phyloP scores from a whole-genome alignment of 2,329 filamentous ascomycete genomes.

The Seiridium unicorne region DNA sequence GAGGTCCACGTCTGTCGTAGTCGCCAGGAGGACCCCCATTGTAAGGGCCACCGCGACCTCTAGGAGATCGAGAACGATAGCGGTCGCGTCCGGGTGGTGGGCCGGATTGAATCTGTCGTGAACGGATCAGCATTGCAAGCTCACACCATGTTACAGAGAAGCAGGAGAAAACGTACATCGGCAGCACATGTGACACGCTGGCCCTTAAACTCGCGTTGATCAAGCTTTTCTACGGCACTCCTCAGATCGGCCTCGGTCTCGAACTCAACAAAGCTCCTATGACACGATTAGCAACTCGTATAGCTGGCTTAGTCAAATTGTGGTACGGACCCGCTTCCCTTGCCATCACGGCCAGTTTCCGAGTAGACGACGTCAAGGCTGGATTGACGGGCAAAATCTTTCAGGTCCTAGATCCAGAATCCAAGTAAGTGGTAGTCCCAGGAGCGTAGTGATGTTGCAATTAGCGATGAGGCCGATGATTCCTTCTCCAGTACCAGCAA shows the following conservation, averaged over 20 bases:
- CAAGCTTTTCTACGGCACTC: constrained; percentile 91
- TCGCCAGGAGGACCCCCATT: constrained; percentile 44
- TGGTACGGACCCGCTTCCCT: constrained; percentile 79
- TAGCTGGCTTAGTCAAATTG: not conserved
- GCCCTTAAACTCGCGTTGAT: constrained; percentile 90
- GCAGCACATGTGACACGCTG: constrained; percentile 80
- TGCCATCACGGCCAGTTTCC: constrained; percentile 88
- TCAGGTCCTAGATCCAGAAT: constrained; percentile 89
- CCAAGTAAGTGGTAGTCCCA: constrained; percentile 75
- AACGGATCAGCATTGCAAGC: constrained; percentile 7
- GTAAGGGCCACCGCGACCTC: constrained; percentile 65
- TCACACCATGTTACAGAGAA: not conserved
- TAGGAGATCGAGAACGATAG: constrained; percentile 77
- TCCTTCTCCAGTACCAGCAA: constrained; percentile 22
- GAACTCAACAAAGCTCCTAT: constrained; percentile 89
- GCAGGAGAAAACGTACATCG: constrained; percentile 62
- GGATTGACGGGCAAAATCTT: constrained; percentile 98
- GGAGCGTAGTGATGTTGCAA: constrained; percentile 34
- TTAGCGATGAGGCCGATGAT: constrained; percentile 22
- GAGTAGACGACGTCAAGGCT: constrained; percentile 98
- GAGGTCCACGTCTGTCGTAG: constrained; percentile 67
- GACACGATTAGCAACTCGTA: not conserved
- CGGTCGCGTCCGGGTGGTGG: constrained; percentile 66
- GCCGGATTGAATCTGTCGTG: constrained; percentile 72
- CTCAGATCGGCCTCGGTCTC: constrained; percentile 89